phyloP scores from a whole-genome alignment of 1,284 basidiomycete genomes.

The Ustilago curta region DNA sequence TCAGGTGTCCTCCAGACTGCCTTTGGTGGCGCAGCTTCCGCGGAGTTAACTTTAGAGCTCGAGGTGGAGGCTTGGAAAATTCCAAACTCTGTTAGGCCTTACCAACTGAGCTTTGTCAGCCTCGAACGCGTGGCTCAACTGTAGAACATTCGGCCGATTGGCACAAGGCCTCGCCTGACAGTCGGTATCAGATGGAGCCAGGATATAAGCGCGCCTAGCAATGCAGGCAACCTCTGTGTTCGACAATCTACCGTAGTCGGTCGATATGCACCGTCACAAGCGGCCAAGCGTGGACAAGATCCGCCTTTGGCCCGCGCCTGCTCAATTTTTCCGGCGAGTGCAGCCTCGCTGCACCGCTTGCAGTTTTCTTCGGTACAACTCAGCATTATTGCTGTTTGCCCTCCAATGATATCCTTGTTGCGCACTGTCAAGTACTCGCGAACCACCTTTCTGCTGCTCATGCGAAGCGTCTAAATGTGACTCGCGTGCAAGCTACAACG shows the following conservation, averaged over 20 bases:
- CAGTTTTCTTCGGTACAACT: neutral
- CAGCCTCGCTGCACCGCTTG: constrained; percentile 6
- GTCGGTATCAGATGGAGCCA: neutral
- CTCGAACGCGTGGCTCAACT: neutral
- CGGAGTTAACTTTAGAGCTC: neutral
- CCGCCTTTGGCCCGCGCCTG: neutral
- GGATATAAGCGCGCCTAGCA: neutral
- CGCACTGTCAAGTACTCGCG: no score
- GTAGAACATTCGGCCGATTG: neutral
- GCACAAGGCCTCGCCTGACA: no score
- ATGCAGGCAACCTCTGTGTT: neutral
- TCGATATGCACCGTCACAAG: no score
- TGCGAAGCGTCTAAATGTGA: no score
- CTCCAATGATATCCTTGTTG: neutral
- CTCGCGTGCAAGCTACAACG: no score
- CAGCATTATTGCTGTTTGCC: no score
- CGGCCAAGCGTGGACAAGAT: no score
- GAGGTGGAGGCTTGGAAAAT: neutral
- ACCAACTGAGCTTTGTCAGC: constrained; percentile 2
- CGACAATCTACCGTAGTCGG: no score
- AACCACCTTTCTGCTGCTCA: no score
- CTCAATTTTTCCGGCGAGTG: constrained; percentile 25
- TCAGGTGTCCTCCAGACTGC: neutral
- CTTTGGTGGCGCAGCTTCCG: constrained; percentile 8
- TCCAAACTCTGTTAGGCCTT: neutral